Evolutionary conservation across 1,139 yeast genomes (phyloP).

Genomic region (Candida neerlandica): DNA sequence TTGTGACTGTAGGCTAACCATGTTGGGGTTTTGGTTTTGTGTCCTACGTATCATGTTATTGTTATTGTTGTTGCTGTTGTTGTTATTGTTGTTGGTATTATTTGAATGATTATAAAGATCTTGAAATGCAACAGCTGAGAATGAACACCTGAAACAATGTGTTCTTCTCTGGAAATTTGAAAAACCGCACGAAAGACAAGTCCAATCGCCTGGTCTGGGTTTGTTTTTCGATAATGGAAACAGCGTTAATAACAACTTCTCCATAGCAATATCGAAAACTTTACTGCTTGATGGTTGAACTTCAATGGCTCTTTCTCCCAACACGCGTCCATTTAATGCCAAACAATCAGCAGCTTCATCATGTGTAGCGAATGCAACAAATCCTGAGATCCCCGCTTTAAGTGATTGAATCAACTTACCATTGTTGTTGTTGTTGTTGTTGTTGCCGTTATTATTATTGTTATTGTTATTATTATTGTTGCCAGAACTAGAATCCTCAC

Average conservation of each 20-base stretch:
- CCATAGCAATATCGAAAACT: constrained; percentile 80
- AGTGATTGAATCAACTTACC: constrained; percentile 8
- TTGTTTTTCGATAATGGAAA: constrained; percentile 89
- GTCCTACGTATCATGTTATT: background rate
- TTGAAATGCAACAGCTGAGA: constrained; percentile 67
- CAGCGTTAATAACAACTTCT: constrained; percentile 60
- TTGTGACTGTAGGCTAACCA: background rate
- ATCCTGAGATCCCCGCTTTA: constrained; percentile 59
- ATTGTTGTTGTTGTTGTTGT: constrained; percentile 12
- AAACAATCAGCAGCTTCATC: constrained; percentile 84
- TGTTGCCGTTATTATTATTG: constrained; percentile 14
- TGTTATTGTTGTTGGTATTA: constrained; percentile 3
- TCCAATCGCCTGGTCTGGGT: constrained; percentile 98
- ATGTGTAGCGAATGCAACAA: constrained; percentile 81
- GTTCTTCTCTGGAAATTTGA: constrained; percentile 93
- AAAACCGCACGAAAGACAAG: constrained; percentile 94
- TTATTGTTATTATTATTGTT: constrained; percentile 15
- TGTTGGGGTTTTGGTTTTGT: background rate
- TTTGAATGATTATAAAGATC: constrained; percentile 32
- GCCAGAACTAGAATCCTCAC: constrained; percentile 31
- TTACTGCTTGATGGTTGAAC: constrained; percentile 82
- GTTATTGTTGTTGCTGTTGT: constrained; percentile 3
- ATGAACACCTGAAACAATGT: constrained; percentile 91
- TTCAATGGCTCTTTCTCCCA: constrained; percentile 76
- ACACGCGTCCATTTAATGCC: constrained; percentile 74